These are phyloP conservation scores for Irpex sp. DNA, from an alignment of 1,284 basidiomycete genomes.

Conservation along the genomic window DNA sequence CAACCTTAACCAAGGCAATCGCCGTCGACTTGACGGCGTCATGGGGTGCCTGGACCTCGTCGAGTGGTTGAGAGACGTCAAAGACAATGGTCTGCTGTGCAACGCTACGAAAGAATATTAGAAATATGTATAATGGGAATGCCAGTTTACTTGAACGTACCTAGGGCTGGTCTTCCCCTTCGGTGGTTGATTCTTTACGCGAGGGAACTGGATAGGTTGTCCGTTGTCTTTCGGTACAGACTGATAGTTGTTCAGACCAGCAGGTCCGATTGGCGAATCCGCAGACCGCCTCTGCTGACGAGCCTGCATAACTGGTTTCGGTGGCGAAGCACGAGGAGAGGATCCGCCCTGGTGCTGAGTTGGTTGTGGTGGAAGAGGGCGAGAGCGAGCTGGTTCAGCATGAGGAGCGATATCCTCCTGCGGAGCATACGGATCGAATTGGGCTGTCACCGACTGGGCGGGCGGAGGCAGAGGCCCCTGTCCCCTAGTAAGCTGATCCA, in stretches of 20 bases:
- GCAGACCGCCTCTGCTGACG: slow-evolving; percentile 28
- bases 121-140: not conserved
- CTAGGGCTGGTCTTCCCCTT: slow-evolving; percentile 54
- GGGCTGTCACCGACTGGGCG: slow-evolving; percentile 30
- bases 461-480: slow-evolving; percentile 37
- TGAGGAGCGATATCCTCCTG: slow-evolving; percentile 44
- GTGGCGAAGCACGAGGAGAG: slow-evolving; percentile 64
- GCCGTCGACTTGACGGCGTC: slow-evolving; percentile 78
- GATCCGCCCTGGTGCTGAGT: slow-evolving; percentile 34
- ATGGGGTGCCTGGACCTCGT: slow-evolving; percentile 67
- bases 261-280: slow-evolving; percentile 35
- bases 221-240: slow-evolving; percentile 59
- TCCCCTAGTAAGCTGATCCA: slow-evolving; percentile 64
- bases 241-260: slow-evolving; percentile 34
- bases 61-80: slow-evolving; percentile 66
- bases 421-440: slow-evolving; percentile 41
- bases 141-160: slow-evolving; percentile 30
- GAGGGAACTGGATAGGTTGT: slow-evolving; percentile 45
- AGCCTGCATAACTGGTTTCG: slow-evolving; percentile 38
- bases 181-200: slow-evolving; percentile 20
- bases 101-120: slow-evolving; percentile 12
- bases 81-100: slow-evolving; percentile 60
- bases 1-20: slow-evolving; percentile 80
- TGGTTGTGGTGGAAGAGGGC: slow-evolving; percentile 52
- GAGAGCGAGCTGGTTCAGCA: slow-evolving; percentile 38